Evolutionary conservation across 768 basidiomycete species (phyloP).

Genomic region (Crepidotus variabilis): DNA sequence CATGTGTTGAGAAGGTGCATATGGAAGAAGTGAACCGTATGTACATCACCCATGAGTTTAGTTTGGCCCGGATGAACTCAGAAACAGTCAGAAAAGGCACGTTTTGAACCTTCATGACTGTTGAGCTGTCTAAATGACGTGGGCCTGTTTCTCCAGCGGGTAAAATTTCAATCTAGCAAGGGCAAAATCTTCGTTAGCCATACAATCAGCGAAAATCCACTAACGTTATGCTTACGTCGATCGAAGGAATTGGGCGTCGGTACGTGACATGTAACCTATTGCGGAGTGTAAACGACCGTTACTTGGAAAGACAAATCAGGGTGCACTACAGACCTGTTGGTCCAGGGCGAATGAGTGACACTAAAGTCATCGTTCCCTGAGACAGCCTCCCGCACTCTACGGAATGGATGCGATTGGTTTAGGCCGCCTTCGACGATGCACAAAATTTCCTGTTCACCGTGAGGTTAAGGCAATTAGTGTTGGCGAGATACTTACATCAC

Average conservation of each 20-base stretch:
- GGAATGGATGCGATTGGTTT: conserved; percentile 63
- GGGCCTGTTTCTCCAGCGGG: conserved; percentile 82
- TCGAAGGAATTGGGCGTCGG: conserved; percentile 68
- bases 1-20: conserved; percentile 14
- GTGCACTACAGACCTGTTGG: conserved; percentile 56
- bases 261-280: conserved; percentile 72
- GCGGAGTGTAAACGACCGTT: conserved; percentile 5
- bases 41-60: conserved; percentile 81
- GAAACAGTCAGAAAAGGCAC: conserved; percentile 83
- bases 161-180: conserved; percentile 71
- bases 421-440: conserved; percentile 81
- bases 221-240: conserved; percentile 52
- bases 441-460: conserved; percentile 61
- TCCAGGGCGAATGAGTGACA: conserved; percentile 78
- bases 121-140: conserved; percentile 63
- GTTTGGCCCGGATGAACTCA: conserved; percentile 82
- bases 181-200: conserved; percentile 8
- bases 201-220: conserved; percentile 4
- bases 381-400: conserved; percentile 75
- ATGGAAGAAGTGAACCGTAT: conserved; percentile 21
- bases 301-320: conserved; percentile 1
- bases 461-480: conserved; percentile 11
- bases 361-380: conserved; percentile 61
- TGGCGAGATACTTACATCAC: conserved; percentile 51
- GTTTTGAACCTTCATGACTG: conserved; percentile 63